Percentiles rank a stretch among this genome's conserved stretches.
phyloP scores from a whole-genome alignment of 768 basidiomycete genomes.

The Sutorius australiensis region DNA sequence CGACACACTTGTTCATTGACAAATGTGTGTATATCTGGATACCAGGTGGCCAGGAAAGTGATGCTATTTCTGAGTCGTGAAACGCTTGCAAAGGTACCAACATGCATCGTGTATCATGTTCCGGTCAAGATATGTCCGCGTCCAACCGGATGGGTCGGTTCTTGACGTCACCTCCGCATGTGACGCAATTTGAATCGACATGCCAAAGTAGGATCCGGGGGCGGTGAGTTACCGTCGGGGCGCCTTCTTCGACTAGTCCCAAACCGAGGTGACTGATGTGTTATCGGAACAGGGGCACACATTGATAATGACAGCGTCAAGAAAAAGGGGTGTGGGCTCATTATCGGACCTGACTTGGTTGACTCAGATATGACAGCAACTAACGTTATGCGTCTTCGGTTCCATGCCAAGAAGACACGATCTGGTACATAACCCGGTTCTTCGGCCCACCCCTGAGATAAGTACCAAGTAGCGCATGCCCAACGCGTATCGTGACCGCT shows the following conservation, averaged over 20 bases:
- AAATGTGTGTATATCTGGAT: background rate
- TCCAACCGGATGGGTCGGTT: background rate
- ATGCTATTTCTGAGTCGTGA: background rate
- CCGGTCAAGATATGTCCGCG: conserved; percentile 8
- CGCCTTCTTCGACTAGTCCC: background rate
- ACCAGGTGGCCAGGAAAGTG: background rate
- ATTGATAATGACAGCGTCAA: background rate
- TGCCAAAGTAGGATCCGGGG: background rate
- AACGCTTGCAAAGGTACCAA: background rate
- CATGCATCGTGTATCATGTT: background rate
- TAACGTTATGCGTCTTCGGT: background rate
- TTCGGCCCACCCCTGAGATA: background rate
- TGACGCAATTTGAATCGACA: background rate
- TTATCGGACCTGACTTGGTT: background rate
- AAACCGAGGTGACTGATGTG: background rate
- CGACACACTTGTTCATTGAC: background rate
- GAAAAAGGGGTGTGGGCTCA: background rate
- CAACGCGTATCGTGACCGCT: background rate
- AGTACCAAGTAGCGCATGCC: background rate
- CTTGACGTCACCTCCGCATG: background rate
- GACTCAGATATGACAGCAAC: background rate
- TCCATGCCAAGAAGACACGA: conserved; percentile 2
- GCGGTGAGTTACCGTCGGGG: background rate
- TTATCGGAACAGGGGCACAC: background rate
- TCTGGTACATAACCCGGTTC: background rate